Evolutionary conservation across 2,329 filamentous ascomycete species (phyloP), one percentile per base, ranked within the genome.

Genomic region (Didymella arachidicola): DNA sequence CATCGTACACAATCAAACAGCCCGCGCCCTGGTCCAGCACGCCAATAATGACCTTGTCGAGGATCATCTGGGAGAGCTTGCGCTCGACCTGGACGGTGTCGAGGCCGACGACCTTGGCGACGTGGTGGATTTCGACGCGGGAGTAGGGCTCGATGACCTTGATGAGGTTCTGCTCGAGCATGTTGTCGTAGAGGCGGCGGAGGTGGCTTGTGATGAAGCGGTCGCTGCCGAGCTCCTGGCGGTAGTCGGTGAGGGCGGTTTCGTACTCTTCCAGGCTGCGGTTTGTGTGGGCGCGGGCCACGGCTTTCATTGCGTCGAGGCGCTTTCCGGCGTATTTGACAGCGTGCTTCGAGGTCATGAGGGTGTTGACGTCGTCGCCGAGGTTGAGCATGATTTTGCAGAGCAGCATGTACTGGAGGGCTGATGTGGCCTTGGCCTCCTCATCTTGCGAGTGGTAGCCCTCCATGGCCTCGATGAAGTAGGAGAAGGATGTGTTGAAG

Each of bases 381-480:
- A 96, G 85, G 81, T 99, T 99, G 69, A 99, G 86, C 96, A 99
- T 99, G 79, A 99, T 95, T 84, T 99, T 99, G 88, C 95, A 98
- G 34, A 99, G 88, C 53, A 99, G 87, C 95, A 99, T 99, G 84
- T 99, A 99, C 83, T 99, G 95, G 66, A 99, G 84, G 11, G 95
- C 93, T 12, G 94, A 92, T n/a, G 94, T 96, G n/a, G 96, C 95
- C 80, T 93, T 93, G 64, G 85, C 82, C 38, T 88, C 82, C 76
- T 97, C 93, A 68, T 99, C 95, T 78, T 96, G 93, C 45, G 89
- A 89, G 80, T 95, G 92, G 80, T 98, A 99, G 60, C 95, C 95
- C 77, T 99, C 95, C 64, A 99, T 87, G 2, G 96, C 95, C 82
- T 99, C 95, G 79, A 99, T 98, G 79, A 99, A 99, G 84, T 99